phyloP scores from a whole-genome alignment of 106 monocot species.

The Amphibolis antarctica region DNA sequence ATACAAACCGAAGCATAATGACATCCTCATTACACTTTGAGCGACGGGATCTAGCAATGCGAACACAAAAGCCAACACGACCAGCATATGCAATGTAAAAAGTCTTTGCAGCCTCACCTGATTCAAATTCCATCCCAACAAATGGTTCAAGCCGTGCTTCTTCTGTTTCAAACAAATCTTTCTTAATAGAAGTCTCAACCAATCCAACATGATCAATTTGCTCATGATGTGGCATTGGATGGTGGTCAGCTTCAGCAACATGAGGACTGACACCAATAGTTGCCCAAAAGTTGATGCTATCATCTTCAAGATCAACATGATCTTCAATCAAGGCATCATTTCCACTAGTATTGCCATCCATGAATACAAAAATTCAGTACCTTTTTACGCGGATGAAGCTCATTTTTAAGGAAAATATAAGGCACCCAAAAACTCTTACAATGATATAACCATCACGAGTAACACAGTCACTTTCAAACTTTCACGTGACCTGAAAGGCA shows the following conservation, averaged over 20 bases:
- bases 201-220: conserved; percentile 7
- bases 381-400: too few relatives aligned
- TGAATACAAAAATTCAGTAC: neutral
- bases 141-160: conserved; percentile 8
- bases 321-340: conserved; percentile 20
- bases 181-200: conserved; percentile 9
- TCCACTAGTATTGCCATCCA: conserved; percentile 10
- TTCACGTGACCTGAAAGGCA: too few relatives aligned
- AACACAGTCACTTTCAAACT: too few relatives aligned
- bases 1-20: conserved; percentile 26
- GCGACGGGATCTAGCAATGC: conserved; percentile 18
- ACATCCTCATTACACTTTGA: conserved; percentile 21
- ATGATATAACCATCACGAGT: too few relatives aligned
- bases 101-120: conserved; percentile 21
- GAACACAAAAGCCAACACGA: conserved; percentile 16
- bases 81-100: conserved; percentile 25
- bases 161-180: conserved; percentile 18
- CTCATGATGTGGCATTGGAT: neutral
- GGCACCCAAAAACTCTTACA: too few relatives aligned
- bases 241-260: conserved; percentile 11
- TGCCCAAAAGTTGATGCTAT: conserved; percentile 30
- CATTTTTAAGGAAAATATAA: too few relatives aligned
- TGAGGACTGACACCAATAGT: conserved; percentile 19
- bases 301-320: conserved; percentile 17
- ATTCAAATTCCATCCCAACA: conserved; percentile 24